A percentile compares a stretch with the other conserved stretches of the same genome.
These are phyloP conservation scores for Trametes coccinea DNA, from an alignment of 768 basidiomycete genomes.

Conservation along the genomic window DNA sequence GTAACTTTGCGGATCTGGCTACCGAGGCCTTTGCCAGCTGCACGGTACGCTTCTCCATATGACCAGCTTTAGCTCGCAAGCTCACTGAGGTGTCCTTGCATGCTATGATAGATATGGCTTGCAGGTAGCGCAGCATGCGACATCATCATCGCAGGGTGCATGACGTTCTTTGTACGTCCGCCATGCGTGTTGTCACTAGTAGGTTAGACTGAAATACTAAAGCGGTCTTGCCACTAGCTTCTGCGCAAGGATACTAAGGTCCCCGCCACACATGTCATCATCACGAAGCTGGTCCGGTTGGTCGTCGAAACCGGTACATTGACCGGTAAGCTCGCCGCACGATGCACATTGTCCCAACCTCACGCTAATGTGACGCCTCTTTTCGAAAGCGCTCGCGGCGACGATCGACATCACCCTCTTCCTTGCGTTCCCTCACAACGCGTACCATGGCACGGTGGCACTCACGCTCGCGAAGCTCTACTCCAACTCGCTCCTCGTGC, in stretches of 20 bases:
- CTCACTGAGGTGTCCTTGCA: neutral
- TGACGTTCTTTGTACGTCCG: constrained; percentile 1
- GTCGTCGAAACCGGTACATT: constrained; percentile 12
- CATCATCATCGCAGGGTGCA: constrained; percentile 7
- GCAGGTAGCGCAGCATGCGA: neutral
- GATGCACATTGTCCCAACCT: neutral
- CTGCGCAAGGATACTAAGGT: neutral
- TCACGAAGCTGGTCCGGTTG: neutral
- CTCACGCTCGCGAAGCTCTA: constrained; percentile 17
- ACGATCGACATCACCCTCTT: constrained; percentile 6
- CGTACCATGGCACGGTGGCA: neutral
- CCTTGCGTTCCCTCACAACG: neutral
- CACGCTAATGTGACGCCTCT: neutral
- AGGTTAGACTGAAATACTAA: neutral
- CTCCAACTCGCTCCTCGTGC: constrained; percentile 11
- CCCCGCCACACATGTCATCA: neutral
- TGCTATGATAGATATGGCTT: neutral
- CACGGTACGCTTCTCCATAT: neutral
- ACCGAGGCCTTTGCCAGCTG: neutral
- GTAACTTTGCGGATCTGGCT: neutral
- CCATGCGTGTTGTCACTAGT: neutral
- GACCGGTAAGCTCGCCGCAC: neutral
- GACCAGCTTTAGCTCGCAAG: neutral
- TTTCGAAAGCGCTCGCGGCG: neutral
- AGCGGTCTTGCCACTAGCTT: neutral